Evolutionary conservation across 2,329 filamentous ascomycete species (phyloP).

Genomic region (Gliomastix tumulicola): DNA sequence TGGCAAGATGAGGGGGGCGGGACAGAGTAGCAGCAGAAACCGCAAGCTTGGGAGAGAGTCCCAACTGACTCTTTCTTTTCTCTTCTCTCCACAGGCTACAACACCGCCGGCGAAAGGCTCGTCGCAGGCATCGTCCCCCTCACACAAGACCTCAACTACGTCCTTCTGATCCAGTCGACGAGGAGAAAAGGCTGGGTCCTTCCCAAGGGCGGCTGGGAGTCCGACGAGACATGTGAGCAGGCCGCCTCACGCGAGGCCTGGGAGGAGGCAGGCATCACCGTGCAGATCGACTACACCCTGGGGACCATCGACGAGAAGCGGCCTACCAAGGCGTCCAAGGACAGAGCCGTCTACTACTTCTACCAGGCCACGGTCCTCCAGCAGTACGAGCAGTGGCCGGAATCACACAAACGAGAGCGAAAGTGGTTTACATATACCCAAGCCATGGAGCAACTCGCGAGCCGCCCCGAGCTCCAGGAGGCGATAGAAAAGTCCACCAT

Average conservation of each 20-base stretch:
- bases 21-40: no score
- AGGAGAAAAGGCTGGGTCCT: constrained; percentile 91
- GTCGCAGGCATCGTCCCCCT: constrained; percentile 93
- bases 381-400: constrained; percentile 85
- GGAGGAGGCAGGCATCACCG: constrained; percentile 93
- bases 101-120: constrained; percentile 82
- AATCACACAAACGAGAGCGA: constrained; percentile 83
- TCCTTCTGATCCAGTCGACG: constrained; percentile 90
- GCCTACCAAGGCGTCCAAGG: constrained; percentile 65
- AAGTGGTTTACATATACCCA: constrained; percentile 84
- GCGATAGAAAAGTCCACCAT: constrained; percentile 78
- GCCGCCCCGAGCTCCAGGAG: constrained; percentile 80
- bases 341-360: constrained; percentile 64
- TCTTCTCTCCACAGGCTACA: constrained; percentile 62
- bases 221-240: constrained; percentile 79
- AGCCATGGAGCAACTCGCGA: constrained; percentile 69
- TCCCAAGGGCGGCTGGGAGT: constrained; percentile 97
- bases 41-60: no score
- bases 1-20: no score
- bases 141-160: constrained; percentile 76
- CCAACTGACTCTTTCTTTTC: constrained; percentile 5
- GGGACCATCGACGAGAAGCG: constrained; percentile 81
- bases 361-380: constrained; percentile 83
- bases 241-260: constrained; percentile 88
- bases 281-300: constrained; percentile 77